phyloP scores from a whole-genome alignment of 2,329 filamentous ascomycete genomes.

The Clarireedia homoeocarpa region DNA sequence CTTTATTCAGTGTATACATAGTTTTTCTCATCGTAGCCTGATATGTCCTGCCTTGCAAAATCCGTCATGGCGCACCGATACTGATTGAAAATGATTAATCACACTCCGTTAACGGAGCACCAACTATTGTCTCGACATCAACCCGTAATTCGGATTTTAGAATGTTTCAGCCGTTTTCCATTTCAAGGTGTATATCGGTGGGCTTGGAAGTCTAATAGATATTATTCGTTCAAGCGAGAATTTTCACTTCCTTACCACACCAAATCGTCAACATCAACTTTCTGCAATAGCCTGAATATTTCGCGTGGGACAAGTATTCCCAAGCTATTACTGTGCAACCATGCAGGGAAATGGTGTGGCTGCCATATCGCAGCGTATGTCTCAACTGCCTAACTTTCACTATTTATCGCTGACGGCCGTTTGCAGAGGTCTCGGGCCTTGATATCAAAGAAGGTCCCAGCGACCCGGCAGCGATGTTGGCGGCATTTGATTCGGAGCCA shows the following conservation, averaged over 20 bases:
- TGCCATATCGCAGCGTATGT: slow-evolving; percentile 22
- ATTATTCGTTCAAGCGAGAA: slow-evolving; percentile 1
- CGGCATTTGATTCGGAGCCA: slow-evolving; percentile 20
- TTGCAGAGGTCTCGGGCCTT: slow-evolving; percentile 23
- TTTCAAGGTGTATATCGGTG: no score
- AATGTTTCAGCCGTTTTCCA: no score
- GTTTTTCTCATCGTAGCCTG: no score
- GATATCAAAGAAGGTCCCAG: slow-evolving; percentile 21
- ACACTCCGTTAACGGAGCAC: not conserved
- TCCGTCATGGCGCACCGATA: not conserved
- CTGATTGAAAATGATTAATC: not conserved
- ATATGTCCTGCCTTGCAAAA: not conserved
- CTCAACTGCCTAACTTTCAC: not conserved
- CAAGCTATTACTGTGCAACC: not conserved
- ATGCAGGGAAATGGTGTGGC: slow-evolving; percentile 23
- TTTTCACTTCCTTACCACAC: slow-evolving; percentile 1
- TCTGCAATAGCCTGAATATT: not conserved
- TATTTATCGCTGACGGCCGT: slow-evolving; percentile 12
- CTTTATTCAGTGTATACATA: no score
- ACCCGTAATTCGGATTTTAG: not conserved
- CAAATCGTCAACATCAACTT: not conserved
- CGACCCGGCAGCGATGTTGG: slow-evolving; percentile 17
- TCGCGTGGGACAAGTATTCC: not conserved
- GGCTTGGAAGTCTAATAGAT: not conserved
- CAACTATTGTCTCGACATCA: not conserved